Conservation (phyloP, 768 basidiomycete species). For the Rickenella mellea region DNA sequence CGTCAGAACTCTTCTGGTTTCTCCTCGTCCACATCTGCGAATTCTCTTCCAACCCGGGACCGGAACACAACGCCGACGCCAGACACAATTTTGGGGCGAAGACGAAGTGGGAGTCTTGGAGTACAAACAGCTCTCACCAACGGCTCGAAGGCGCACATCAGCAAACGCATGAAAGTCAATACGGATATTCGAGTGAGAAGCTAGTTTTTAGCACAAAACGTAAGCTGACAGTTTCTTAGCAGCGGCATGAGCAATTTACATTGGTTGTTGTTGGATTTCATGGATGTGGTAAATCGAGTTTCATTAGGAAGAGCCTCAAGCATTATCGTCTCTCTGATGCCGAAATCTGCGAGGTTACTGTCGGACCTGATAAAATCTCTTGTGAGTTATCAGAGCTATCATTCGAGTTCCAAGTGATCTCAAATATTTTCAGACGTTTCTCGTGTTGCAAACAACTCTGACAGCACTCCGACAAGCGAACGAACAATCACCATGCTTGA, state of each 20-base stretch:
- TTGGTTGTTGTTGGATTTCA: slow-evolving; percentile 73
- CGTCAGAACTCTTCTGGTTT: slow-evolving; percentile 10
- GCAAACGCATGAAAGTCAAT: slow-evolving; percentile 12
- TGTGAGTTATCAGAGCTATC: slow-evolving; percentile 23
- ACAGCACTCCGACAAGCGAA: slow-evolving; percentile 19
- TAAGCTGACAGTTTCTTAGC: slow-evolving; percentile 16
- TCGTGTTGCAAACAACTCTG: slow-evolving; percentile 27
- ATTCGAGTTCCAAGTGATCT: slow-evolving; percentile 23
- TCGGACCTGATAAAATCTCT: slow-evolving; percentile 8
- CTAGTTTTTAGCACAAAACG: neutral
- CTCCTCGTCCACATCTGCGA: slow-evolving; percentile 26
- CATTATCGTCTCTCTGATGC: slow-evolving; percentile 38
- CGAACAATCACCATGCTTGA: slow-evolving; percentile 15
- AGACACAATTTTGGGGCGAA: slow-evolving; percentile 32
- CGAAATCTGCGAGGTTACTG: slow-evolving; percentile 10
- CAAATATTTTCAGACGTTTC: slow-evolving; percentile 27
- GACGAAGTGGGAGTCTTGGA: slow-evolving; percentile 56
- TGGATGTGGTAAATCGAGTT: slow-evolving; percentile 78
- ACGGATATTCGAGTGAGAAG: slow-evolving; percentile 14
- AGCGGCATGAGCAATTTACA: slow-evolving; percentile 29
- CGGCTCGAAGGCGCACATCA: slow-evolving; percentile 9
- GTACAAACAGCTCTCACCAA: slow-evolving; percentile 19
- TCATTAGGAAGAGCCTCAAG: slow-evolving; percentile 70
- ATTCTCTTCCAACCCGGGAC: slow-evolving; percentile 26
- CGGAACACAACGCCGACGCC: slow-evolving; percentile 18